Evolutionary conservation across 2,329 filamentous ascomycete genomes (phyloP).

Genomic region (Emergomyces africanus): DNA sequence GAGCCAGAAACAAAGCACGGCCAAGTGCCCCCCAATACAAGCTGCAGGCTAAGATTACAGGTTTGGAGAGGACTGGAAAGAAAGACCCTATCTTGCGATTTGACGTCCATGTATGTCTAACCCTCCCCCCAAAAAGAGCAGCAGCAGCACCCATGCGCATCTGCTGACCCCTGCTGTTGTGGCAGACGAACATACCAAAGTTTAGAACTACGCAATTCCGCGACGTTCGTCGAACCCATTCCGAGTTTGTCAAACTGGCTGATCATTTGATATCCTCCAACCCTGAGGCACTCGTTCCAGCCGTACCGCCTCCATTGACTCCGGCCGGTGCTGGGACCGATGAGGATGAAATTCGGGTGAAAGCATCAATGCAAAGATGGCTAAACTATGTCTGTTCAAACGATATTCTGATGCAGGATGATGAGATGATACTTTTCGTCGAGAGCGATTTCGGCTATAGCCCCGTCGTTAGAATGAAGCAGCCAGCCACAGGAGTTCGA

Average conservation of each 20-base stretch:
- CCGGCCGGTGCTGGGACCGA: constrained; percentile 92
- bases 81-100: constrained; percentile 93
- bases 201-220: constrained; percentile 97
- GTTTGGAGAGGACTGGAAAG: constrained; percentile 79
- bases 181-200: constrained; percentile 91
- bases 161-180: neutral
- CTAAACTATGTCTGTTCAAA: constrained; percentile 87
- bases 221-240: constrained; percentile 88
- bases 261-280: constrained; percentile 97
- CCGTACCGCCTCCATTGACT: constrained; percentile 86
- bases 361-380: constrained; percentile 85
- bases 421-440: constrained; percentile 97
- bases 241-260: constrained; percentile 91
- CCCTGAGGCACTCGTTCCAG: constrained; percentile 85
- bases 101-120: constrained; percentile 72
- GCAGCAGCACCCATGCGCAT: neutral
- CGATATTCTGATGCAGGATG: constrained; percentile 84
- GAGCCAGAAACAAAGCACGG: constrained; percentile 23
- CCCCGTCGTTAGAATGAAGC: constrained; percentile 87
- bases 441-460: constrained; percentile 98
- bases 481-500: constrained; percentile 89
- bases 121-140: constrained; percentile 2
- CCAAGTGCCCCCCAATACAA: constrained; percentile 58
- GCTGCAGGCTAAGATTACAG: constrained; percentile 89
- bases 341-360: constrained; percentile 83